A percentile compares a stretch with the other conserved stretches of the same genome.
These are phyloP conservation scores for Silene noctiflora DNA, from an alignment of 179 eudicot species.

Conservation along the genomic window DNA sequence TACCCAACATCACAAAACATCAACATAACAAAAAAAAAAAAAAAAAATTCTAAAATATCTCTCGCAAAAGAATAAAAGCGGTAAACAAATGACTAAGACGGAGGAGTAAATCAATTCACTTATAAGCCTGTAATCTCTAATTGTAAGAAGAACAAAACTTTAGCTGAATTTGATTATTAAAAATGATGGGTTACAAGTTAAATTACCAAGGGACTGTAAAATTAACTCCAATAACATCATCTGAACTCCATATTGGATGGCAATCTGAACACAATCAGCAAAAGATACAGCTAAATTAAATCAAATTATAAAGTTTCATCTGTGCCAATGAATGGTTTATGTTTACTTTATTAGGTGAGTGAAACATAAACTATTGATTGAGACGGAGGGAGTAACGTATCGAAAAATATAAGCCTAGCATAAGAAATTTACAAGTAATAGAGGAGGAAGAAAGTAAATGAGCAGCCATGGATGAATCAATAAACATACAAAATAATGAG, in stretches of 20 bases:
- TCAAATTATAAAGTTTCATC: background rate
- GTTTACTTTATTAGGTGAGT: too few relatives aligned
- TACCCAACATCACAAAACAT: conserved; percentile 8
- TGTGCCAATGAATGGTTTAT: too few relatives aligned
- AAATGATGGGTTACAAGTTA: background rate
- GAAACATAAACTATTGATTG: too few relatives aligned
- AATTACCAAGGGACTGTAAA: conserved; percentile 9
- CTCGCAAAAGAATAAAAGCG: too few relatives aligned
- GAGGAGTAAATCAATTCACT: background rate
- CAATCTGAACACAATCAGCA: conserved; percentile 11
- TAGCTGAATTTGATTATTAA: background rate
- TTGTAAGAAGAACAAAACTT: conserved; percentile 12
- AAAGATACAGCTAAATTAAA: background rate
- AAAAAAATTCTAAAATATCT: too few relatives aligned
- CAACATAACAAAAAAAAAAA: background rate
- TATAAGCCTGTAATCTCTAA: background rate
- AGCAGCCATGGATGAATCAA: conserved; percentile 7
- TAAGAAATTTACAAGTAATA: conserved; percentile 7
- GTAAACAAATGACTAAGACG: too few relatives aligned
- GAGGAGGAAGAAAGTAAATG: conserved; percentile 3
- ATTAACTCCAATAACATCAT: conserved; percentile 6
- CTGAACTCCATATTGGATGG: conserved; percentile 6
- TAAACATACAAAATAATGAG: conserved; percentile 6
- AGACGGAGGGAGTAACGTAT: too few relatives aligned
- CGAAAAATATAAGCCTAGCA: too few relatives aligned